Conservation (phyloP, 441 rosid species). For the Cnidoscolus chayamansa region DNA sequence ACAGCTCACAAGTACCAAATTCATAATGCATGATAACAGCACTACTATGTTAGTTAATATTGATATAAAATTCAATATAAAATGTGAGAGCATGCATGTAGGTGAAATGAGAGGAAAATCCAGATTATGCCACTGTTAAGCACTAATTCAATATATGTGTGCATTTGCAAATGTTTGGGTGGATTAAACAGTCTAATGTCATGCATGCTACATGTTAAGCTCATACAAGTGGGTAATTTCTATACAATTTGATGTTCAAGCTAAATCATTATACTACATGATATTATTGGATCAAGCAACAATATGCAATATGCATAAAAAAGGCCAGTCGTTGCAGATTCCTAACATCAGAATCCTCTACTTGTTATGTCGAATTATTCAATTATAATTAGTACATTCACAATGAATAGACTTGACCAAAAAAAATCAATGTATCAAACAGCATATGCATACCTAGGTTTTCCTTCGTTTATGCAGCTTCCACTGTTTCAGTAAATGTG, state of each 20-base stretch:
- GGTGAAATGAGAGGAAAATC: not conserved
- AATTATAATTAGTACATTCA: not conserved
- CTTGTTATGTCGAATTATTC: not conserved
- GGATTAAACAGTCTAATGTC: not conserved
- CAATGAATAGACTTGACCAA: not conserved
- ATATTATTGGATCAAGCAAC: not conserved
- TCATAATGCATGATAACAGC: not conserved
- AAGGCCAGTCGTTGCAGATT: not conserved
- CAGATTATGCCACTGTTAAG: not conserved
- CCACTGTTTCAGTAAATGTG: slow-evolving; percentile 31
- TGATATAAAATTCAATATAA: no score
- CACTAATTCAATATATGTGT: not conserved
- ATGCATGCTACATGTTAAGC: not conserved
- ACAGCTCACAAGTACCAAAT: not conserved
- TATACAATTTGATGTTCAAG: not conserved
- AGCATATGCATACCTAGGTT: slow-evolving; percentile 9
- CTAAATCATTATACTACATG: not conserved
- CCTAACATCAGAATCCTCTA: not conserved
- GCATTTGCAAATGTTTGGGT: not conserved
- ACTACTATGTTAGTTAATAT: not conserved
- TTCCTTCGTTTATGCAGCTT: slow-evolving; percentile 28
- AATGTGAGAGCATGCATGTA: not conserved
- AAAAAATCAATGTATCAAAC: not conserved
- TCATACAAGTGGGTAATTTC: not conserved
- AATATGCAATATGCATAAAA: not conserved